A percentile compares a stretch with the other conserved stretches of the same genome.
phyloP scores from a whole-genome alignment of 495 filamentous ascomycete species.

The Xylaria longipes region DNA sequence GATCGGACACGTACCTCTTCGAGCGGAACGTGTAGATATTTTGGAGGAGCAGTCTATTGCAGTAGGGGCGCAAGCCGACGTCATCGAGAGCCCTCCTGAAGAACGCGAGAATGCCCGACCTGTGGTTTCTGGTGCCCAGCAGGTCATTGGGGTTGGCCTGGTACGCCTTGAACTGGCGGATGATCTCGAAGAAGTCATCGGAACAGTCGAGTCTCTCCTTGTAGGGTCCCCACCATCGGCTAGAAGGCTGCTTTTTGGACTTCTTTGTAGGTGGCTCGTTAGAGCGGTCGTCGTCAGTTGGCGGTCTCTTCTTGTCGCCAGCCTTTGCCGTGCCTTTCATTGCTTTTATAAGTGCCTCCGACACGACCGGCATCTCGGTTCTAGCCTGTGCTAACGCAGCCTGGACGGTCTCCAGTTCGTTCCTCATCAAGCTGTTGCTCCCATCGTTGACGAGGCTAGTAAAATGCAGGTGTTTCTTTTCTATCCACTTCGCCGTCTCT shows the following conservation, averaged over 20 bases:
- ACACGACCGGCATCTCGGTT: not conserved
- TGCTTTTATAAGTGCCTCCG: not conserved
- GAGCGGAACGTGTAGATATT: slow-evolving; percentile 16
- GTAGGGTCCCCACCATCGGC: slow-evolving; percentile 16
- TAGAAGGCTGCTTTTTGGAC: not conserved
- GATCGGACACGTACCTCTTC: accelerated
- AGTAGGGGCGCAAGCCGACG: not conserved
- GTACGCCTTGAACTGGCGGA: slow-evolving; percentile 20
- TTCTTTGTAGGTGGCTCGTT: not conserved
- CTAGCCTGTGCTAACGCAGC: not conserved
- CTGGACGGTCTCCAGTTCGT: not conserved
- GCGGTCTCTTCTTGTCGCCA: not conserved
- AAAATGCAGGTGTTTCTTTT: not conserved
- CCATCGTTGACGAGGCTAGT: not conserved
- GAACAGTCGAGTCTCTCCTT: slow-evolving; percentile 18
- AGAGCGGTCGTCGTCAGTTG: not conserved
- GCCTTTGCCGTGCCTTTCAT: not conserved
- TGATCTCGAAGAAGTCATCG: slow-evolving; percentile 16
- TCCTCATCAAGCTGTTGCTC: not conserved
- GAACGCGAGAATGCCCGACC: not conserved
- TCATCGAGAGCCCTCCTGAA: slow-evolving; percentile 13
- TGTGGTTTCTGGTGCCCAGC: not conserved
- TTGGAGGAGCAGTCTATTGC: not conserved
- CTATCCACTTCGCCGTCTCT: not conserved
- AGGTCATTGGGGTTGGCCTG: slow-evolving; percentile 3